phyloP scores from a whole-genome alignment of 2,329 filamentous ascomycete species.

The Colletotrichum incanum region DNA sequence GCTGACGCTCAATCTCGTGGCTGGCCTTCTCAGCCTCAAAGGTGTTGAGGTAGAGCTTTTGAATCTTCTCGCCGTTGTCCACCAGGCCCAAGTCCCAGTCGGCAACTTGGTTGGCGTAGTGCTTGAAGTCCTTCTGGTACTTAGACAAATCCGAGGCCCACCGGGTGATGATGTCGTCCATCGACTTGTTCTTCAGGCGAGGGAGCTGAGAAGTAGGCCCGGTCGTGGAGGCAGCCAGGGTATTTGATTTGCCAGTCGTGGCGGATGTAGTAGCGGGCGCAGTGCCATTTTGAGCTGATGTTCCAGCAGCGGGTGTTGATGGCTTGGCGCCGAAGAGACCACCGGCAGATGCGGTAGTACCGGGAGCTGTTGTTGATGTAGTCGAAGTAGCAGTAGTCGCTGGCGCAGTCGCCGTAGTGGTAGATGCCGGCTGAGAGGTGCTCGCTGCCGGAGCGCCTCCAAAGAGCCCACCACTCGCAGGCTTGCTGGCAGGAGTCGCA shows the following conservation, averaged over 20 bases:
- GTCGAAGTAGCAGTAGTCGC: constrained; percentile 50
- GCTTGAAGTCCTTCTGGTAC: constrained; percentile 97
- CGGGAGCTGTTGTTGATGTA: constrained; percentile 48
- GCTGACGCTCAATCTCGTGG: constrained; percentile 92
- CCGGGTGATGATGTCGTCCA: constrained; percentile 98
- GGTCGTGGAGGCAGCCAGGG: constrained; percentile 80
- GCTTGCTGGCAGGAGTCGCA: constrained; percentile 53
- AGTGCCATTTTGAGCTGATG: constrained; percentile 47
- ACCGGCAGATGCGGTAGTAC: constrained; percentile 50
- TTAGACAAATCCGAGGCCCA: constrained; percentile 97
- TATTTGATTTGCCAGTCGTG: constrained; percentile 51
- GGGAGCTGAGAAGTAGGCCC: constrained; percentile 89
- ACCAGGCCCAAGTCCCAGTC: constrained; percentile 94
- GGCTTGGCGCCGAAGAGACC: constrained; percentile 55
- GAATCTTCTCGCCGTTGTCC: constrained; percentile 95
- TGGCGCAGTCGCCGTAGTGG: constrained; percentile 51
- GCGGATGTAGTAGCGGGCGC: constrained; percentile 27
- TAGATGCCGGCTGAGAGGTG: constrained; percentile 50
- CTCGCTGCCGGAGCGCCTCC: constrained; percentile 50
- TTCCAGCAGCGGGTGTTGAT: constrained; percentile 48
- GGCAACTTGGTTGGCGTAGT: constrained; percentile 88
- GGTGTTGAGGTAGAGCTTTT: constrained; percentile 91
- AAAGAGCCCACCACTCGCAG: constrained; percentile 51
- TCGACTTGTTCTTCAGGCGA: constrained; percentile 96
- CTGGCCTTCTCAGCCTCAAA: constrained; percentile 95